A percentile compares a stretch with the other conserved stretches of the same genome.
Evolutionary conservation across 1,284 basidiomycete genomes (phyloP).

Genomic region (Flammula alnicola): DNA sequence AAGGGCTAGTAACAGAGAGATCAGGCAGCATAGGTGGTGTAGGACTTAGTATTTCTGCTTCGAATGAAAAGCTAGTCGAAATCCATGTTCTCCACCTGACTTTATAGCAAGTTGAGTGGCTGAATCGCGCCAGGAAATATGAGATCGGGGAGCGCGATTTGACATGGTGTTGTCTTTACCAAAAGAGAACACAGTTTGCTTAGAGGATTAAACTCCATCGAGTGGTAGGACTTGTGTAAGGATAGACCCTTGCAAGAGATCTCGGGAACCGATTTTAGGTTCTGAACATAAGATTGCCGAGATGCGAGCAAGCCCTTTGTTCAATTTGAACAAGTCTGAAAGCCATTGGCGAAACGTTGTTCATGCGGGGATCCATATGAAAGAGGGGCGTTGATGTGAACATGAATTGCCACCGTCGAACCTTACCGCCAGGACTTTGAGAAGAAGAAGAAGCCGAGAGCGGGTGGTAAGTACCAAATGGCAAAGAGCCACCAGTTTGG

Average conservation of each 20-base stretch:
- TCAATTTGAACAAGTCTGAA: conserved; percentile 27
- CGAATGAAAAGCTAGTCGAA: conserved; percentile 15
- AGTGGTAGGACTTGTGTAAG: conserved; percentile 17
- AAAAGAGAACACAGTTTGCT: conserved; percentile 31
- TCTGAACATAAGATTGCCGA: conserved; percentile 37
- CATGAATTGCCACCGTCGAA: conserved; percentile 21
- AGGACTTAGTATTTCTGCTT: conserved; percentile 1
- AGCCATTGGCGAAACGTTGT: conserved; percentile 24
- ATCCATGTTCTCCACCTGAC: conserved; percentile 20
- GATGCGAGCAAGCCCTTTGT: conserved; percentile 27
- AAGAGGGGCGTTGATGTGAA: conserved; percentile 23
- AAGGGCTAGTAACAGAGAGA: conserved; percentile 3
- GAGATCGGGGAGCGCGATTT: conserved; percentile 23
- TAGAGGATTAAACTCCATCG: conserved; percentile 27
- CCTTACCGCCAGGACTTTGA: conserved; percentile 19
- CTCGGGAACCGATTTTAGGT: conserved; percentile 30
- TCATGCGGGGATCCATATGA: conserved; percentile 22
- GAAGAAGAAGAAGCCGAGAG: conserved; percentile 18
- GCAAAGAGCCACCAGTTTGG: conserved; percentile 20
- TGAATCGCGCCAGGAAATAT: conserved; percentile 25
- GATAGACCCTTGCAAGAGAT: conserved; percentile 24
- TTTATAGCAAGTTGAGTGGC: conserved; percentile 34
- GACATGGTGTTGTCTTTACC: conserved; percentile 29
- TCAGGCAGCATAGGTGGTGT: conserved; percentile 14
- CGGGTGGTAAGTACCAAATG: conserved; percentile 21